Conservation (phyloP, 257 asterid species). For the Buddleja alternifolia region DNA sequence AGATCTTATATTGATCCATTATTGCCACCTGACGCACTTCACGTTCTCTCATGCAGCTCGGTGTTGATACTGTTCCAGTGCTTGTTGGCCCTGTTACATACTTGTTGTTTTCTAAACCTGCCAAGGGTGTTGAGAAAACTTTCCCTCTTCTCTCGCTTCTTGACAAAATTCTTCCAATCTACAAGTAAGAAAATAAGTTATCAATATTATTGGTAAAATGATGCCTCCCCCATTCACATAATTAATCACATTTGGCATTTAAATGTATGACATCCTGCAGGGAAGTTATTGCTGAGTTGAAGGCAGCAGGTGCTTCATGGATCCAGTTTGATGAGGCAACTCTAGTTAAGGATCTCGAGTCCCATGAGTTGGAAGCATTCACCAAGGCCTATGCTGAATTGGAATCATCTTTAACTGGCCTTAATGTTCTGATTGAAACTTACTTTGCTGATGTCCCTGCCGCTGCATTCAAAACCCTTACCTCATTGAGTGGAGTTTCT, state of each 20-base stretch:
- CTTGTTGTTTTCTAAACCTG: slow-evolving; percentile 89
- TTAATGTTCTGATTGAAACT: slow-evolving; percentile 72
- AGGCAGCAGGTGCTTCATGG: slow-evolving; percentile 94
- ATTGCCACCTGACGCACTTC: slow-evolving; percentile 23
- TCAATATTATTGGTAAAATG: neutral
- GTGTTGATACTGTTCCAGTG: slow-evolving; percentile 88
- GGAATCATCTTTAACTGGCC: slow-evolving; percentile 72
- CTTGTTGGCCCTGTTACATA: slow-evolving; percentile 91
- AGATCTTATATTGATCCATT: neutral
- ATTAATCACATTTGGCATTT: slow-evolving; percentile 12
- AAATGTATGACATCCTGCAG: slow-evolving; percentile 41
- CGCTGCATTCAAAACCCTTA: slow-evolving; percentile 73
- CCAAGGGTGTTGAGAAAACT: slow-evolving; percentile 90
- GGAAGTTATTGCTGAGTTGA: slow-evolving; percentile 89
- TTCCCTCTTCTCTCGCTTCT: slow-evolving; percentile 83
- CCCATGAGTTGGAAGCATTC: slow-evolving; percentile 87
- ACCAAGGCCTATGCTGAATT: slow-evolving; percentile 79
- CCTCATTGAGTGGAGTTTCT: slow-evolving; percentile 70
- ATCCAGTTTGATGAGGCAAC: slow-evolving; percentile 97
- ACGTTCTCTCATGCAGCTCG: slow-evolving; percentile 59
- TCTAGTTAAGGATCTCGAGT: slow-evolving; percentile 81
- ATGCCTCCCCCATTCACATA: slow-evolving; percentile 1
- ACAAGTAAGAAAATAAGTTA: slow-evolving; percentile 58
- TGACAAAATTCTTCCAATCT: slow-evolving; percentile 85
- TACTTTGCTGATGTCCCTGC: slow-evolving; percentile 89